A percentile compares a stretch with the other conserved stretches of the same genome.
Conservation (phyloP, 2,329 filamentous ascomycete species). For the Cytospora paraplurivora region DNA sequence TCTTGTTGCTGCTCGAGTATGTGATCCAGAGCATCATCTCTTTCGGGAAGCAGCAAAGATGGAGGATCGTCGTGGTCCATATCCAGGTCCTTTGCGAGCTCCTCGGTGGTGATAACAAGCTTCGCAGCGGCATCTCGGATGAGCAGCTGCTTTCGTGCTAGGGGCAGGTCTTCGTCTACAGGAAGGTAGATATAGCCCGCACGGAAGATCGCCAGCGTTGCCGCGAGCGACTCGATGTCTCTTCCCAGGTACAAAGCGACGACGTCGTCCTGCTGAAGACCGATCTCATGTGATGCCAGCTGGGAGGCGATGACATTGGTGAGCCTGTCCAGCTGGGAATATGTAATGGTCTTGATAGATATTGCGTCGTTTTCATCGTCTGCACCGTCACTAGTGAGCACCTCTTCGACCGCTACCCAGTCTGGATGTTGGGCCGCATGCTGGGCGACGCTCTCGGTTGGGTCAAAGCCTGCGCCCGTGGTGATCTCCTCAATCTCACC, state of each 20-base stretch:
- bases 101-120: slow-evolving; percentile 48
- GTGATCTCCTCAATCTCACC: slow-evolving; percentile 9
- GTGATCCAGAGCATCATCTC: slow-evolving; percentile 18
- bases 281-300: slow-evolving; percentile 34
- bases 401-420: slow-evolving; percentile 58
- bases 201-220: slow-evolving; percentile 65
- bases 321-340: slow-evolving; percentile 56
- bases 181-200: slow-evolving; percentile 65
- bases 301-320: slow-evolving; percentile 54
- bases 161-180: slow-evolving; percentile 62
- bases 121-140: slow-evolving; percentile 56
- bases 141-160: slow-evolving; percentile 63
- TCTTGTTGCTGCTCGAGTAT: slow-evolving; percentile 1
- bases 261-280: slow-evolving; percentile 52
- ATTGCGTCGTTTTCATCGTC: slow-evolving; percentile 40
- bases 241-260: slow-evolving; percentile 66
- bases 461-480: slow-evolving; percentile 30
- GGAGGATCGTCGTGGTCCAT: slow-evolving; percentile 21
- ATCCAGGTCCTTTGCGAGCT: slow-evolving; percentile 23
- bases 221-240: slow-evolving; percentile 63
- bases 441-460: slow-evolving; percentile 40
- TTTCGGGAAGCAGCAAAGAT: slow-evolving; percentile 23
- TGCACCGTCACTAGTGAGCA: slow-evolving; percentile 41
- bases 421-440: slow-evolving; percentile 50
- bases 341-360: slow-evolving; percentile 57